Conservation (phyloP, 2,329 filamentous ascomycete genomes). For the Ceratocystis albifundus region DNA sequence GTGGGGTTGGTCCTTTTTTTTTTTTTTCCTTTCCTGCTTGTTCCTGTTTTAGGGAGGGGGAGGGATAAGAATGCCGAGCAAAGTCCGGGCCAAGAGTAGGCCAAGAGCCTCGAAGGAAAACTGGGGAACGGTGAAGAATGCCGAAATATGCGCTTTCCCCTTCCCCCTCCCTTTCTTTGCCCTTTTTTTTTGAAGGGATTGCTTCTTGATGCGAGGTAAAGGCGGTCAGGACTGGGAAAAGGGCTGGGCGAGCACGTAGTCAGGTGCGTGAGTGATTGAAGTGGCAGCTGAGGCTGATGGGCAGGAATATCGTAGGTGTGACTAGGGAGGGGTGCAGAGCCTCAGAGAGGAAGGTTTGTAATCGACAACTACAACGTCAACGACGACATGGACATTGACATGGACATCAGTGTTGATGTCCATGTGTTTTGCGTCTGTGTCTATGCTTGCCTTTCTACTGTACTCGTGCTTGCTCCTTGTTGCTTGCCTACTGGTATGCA, state of each 20-base stretch:
- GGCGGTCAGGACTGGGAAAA: not conserved
- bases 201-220: not conserved
- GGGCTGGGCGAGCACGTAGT: too few relatives aligned
- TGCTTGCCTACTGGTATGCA: not conserved
- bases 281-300: not conserved
- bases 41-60: not conserved
- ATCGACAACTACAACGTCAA: too few relatives aligned
- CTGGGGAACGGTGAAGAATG: not conserved
- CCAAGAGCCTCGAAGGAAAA: not conserved
- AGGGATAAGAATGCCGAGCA: not conserved
- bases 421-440: too few relatives aligned
- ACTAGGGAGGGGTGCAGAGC: too few relatives aligned
- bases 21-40: not conserved
- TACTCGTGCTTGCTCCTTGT: too few relatives aligned
- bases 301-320: not conserved
- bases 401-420: too few relatives aligned
- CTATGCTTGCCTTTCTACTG: too few relatives aligned
- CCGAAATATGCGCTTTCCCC: not conserved
- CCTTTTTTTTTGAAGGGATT: not conserved
- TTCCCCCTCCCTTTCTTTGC: not conserved
- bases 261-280: too few relatives aligned
- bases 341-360: too few relatives aligned
- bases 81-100: conserved; percentile 3
- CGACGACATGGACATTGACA: too few relatives aligned
- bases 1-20: too few relatives aligned